Evolutionary conservation across 1,284 basidiomycete genomes (phyloP), one percentile per base, ranked within the genome.

Genomic region (Marasmius tenuissimus): DNA sequence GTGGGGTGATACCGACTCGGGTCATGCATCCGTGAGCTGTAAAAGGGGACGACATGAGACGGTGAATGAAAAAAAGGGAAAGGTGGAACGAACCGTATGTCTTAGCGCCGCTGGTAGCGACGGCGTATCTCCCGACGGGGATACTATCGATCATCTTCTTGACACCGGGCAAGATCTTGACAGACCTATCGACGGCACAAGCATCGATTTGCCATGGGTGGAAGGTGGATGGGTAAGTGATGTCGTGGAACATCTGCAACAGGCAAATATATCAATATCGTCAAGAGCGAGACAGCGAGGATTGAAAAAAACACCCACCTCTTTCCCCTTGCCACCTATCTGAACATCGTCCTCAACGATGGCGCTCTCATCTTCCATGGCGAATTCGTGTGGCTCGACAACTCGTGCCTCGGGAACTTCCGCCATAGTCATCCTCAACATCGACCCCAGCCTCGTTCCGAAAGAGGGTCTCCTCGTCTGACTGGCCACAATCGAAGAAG

Each of bases 71-170:
- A 60, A 65, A 16, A 61, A 57, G 1, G 11, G 40, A 48, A 22
- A 49, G 54, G 22, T 50, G n/a, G 51, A 33, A 73, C 81, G 55
- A 63, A 84, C 83, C 83, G 62, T 91, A 91, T 1, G 87, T 91
- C 71, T 85, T 87, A 1, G 90, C 89, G 11, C 89, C 89, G 0
- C 88, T 90, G 0, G 91, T 92, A 1, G 89, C 90, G 27, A 92
- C 87, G 4, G 89, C 90, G 66, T 87, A 92, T 52, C 80, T 80
- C 20, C 84, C 88, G 58, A 79, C 73, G 9, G 90, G 91, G 57
- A 92, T 79, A 8, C 86, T 85, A 58, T 83, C 81, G 64, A 92
- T 88, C 77, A 92, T 80, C 61, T 74, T 76, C 68, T 81, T 81
- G 7, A 92, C 91, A 48, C 91, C 90, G 37, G 91, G 90, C 1